These are phyloP conservation scores for Saturnispora besseyi DNA, from an alignment of 805 yeast genomes.

Conservation along the genomic window DNA sequence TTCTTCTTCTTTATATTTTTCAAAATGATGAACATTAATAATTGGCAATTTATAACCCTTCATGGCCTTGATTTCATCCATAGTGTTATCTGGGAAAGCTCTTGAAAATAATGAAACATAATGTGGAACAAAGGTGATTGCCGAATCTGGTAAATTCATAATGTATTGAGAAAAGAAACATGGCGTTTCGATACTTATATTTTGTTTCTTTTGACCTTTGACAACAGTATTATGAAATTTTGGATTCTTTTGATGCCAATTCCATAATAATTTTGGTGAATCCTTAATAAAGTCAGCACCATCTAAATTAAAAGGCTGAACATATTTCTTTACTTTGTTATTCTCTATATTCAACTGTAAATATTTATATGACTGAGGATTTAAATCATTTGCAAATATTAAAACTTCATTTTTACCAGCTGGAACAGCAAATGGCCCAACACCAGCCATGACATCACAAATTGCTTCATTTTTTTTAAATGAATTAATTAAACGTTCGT, in stretches of 20 bases:
- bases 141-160: conserved; percentile 94
- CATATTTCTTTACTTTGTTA: conserved; percentile 56
- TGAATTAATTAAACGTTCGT: conserved; percentile 60
- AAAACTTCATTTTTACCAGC: conserved; percentile 78
- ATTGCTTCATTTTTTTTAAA: conserved; percentile 64
- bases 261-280: conserved; percentile 43
- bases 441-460: conserved; percentile 97
- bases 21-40: conserved; percentile 87
- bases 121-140: conserved; percentile 71
- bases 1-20: conserved; percentile 71
- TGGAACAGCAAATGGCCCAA: conserved; percentile 96
- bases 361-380: conserved; percentile 75
- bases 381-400: conserved; percentile 87
- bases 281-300: conserved; percentile 72
- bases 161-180: conserved; percentile 60
- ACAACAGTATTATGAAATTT: conserved; percentile 30
- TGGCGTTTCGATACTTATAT: conserved; percentile 36
- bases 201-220: conserved; percentile 9
- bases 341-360: conserved; percentile 51
- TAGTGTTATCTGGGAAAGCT: conserved; percentile 30
- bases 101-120: conserved; percentile 61
- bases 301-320: conserved; percentile 60
- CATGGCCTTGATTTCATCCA: conserved; percentile 26
- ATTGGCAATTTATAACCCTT: conserved; percentile 56
- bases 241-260: conserved; percentile 35